Evolutionary conservation across 2,329 filamentous ascomycete species (phyloP).

Genomic region (Sclerotinia sclerotiorum): DNA sequence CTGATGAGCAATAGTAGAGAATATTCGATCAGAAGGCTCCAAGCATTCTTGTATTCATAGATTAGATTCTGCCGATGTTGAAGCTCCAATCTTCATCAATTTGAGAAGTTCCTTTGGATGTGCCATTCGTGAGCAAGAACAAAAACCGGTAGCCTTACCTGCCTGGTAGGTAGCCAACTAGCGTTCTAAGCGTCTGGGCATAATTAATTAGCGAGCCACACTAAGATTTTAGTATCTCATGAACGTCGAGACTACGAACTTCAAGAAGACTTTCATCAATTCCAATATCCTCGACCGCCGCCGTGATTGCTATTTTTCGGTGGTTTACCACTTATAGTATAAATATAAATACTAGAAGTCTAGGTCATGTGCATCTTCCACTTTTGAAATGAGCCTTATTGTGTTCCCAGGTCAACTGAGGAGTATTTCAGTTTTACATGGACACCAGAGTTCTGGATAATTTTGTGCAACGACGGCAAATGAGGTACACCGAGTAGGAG

Average conservation of each 20-base stretch:
- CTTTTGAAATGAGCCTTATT: neutral
- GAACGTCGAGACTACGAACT: neutral
- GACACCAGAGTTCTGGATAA: neutral
- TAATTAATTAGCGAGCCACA: conserved; percentile 14
- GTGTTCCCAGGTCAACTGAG: neutral
- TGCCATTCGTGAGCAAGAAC: neutral
- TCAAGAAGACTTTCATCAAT: neutral
- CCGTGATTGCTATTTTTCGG: neutral
- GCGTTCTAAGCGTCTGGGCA: neutral
- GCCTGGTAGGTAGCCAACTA: neutral
- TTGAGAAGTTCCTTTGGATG: neutral
- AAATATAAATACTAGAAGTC: neutral
- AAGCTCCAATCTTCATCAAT: neutral
- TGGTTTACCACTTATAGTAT: neutral
- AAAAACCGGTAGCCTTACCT: neutral
- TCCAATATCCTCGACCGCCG: neutral
- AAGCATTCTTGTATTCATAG: neutral
- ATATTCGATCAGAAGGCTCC: neutral
- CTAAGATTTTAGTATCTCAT: conserved; percentile 15
- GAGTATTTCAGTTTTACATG: neutral
- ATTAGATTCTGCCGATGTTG: neutral
- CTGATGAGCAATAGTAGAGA: neutral
- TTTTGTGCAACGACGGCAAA: conserved; percentile 9
- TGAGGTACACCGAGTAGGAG: conserved; percentile 10
- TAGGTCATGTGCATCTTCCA: neutral